Conservation (phyloP, 1,284 basidiomycete genomes). For the Stereum hirsutum region DNA sequence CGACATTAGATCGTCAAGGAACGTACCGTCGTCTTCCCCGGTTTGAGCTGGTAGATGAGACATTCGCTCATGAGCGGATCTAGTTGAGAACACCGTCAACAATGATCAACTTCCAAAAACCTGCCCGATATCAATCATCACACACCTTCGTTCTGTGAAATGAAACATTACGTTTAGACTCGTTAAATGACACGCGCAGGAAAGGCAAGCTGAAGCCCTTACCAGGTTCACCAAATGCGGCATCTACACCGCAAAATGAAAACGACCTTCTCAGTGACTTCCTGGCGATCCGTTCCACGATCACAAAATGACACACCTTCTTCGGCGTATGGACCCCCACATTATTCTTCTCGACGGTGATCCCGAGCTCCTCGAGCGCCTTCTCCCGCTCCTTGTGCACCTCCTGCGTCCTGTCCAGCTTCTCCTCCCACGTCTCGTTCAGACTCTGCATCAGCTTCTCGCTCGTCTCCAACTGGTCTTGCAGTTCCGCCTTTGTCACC, state of each 20-base stretch:
- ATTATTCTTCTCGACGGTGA: slow-evolving; percentile 93
- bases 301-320: slow-evolving; percentile 39
- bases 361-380: slow-evolving; percentile 94
- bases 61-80: slow-evolving; percentile 90
- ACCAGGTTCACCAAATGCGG: slow-evolving; percentile 94
- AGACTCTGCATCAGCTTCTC: slow-evolving; percentile 96
- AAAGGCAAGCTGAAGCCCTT: slow-evolving; percentile 22
- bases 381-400: slow-evolving; percentile 96
- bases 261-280: neutral
- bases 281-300: neutral
- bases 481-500: slow-evolving; percentile 93
- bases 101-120: neutral
- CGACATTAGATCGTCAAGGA: slow-evolving; percentile 3
- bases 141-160: slow-evolving; percentile 71
- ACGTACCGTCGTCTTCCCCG: slow-evolving; percentile 70
- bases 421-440: slow-evolving; percentile 98
- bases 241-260: slow-evolving; percentile 43
- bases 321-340: slow-evolving; percentile 99
- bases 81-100: slow-evolving; percentile 18
- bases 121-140: slow-evolving; percentile 4
- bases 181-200: neutral
- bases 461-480: slow-evolving; percentile 93
- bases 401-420: slow-evolving; percentile 85
- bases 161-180: slow-evolving; percentile 2
- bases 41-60: slow-evolving; percentile 91